Conservation (phyloP, 495 filamentous ascomycete genomes). For the Beverwykella pulmonaria region DNA sequence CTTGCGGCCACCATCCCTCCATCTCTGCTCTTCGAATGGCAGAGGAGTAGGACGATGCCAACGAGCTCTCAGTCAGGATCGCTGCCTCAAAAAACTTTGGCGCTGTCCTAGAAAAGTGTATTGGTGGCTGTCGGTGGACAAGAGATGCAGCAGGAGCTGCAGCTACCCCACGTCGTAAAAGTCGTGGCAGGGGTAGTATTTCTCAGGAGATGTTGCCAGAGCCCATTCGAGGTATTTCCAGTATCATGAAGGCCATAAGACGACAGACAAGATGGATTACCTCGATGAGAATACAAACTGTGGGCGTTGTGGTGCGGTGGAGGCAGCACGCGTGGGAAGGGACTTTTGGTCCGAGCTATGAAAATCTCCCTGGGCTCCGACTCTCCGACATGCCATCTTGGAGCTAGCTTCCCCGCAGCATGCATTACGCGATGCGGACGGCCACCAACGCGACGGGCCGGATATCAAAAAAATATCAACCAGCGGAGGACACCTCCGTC, state of each 20-base stretch:
- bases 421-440: neutral
- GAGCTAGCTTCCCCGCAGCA: neutral
- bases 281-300: neutral
- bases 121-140: neutral
- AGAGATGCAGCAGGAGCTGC: neutral
- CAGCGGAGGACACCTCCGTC: neutral
- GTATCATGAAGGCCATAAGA: neutral
- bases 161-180: neutral
- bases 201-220: neutral
- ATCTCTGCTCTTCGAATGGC: neutral
- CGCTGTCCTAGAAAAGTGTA: no score
- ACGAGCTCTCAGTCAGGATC: no score
- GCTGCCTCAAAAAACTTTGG: no score
- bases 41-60: neutral
- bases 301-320: neutral
- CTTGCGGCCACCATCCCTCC: neutral
- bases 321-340: neutral
- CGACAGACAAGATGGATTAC: neutral
- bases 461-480: slow-evolving; percentile 1
- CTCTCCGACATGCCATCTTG: neutral
- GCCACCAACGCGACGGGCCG: slow-evolving; percentile 6
- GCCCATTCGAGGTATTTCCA: neutral
- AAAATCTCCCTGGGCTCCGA: neutral
- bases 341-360: no score
- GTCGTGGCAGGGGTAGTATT: neutral